These are phyloP conservation scores for Dimocarpus longan DNA, from an alignment of 345 rosid species.

Conservation along the genomic window DNA sequence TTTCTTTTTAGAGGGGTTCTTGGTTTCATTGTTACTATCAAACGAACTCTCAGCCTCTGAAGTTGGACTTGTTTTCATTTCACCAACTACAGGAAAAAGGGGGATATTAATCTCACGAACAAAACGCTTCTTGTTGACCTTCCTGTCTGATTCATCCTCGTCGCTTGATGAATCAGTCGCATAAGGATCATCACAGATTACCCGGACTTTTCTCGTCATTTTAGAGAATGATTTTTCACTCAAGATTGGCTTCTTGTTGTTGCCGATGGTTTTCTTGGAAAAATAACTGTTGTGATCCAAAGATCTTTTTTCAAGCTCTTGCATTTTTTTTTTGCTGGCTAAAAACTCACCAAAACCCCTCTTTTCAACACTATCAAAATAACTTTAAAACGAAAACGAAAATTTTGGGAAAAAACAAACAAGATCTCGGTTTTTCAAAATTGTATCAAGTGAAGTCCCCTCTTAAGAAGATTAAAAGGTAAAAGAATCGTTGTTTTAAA, in stretches of 20 bases:
- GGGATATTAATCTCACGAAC: slow-evolving; percentile 65
- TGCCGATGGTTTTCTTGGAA: slow-evolving; percentile 15
- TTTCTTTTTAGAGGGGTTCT: slow-evolving; percentile 32
- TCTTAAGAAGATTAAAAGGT: slow-evolving; percentile 74
- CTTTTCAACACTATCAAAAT: slow-evolving; percentile 20
- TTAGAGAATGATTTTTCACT: slow-evolving; percentile 23
- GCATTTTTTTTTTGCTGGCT: slow-evolving; percentile 31
- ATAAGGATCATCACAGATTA: slow-evolving; percentile 77
- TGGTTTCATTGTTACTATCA: slow-evolving; percentile 57
- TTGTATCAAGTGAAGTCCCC: slow-evolving; percentile 58
- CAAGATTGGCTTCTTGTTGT: slow-evolving; percentile 18
- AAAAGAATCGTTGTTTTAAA: slow-evolving; percentile 59
- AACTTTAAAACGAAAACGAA: slow-evolving; percentile 25
- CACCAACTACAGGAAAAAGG: neutral
- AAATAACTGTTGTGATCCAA: slow-evolving; percentile 15
- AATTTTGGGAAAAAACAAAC: neutral
- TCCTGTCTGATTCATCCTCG: slow-evolving; percentile 64
- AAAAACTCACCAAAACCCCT: slow-evolving; percentile 40
- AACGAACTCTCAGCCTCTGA: slow-evolving; percentile 55
- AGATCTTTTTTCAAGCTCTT: slow-evolving; percentile 38
- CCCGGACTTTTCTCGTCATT: slow-evolving; percentile 58
- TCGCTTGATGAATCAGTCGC: slow-evolving; percentile 86
- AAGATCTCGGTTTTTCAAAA: slow-evolving; percentile 23
- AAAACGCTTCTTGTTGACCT: slow-evolving; percentile 46
- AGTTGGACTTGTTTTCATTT: neutral